These are phyloP conservation scores for Nannizzia gypsea DNA, from an alignment of 2,329 filamentous ascomycete genomes.

Conservation along the genomic window DNA sequence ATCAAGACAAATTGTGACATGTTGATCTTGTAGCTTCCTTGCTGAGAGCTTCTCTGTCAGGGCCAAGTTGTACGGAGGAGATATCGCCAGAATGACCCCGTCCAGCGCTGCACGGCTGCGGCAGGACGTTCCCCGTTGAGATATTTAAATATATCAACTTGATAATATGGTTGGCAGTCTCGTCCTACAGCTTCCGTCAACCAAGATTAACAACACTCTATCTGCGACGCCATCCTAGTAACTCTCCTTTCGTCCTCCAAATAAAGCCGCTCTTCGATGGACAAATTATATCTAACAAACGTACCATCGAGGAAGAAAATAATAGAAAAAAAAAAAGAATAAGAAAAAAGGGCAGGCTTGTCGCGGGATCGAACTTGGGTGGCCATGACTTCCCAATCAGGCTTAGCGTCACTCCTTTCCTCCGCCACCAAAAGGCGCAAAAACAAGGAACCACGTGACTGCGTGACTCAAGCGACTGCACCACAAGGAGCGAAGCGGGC, in stretches of 20 bases:
- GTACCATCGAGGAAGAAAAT: too few relatives aligned
- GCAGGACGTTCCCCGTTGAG: too few relatives aligned
- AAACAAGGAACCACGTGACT: constrained; percentile 7
- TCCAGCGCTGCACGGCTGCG: too few relatives aligned
- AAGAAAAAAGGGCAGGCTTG: not conserved
- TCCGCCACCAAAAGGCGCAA: not conserved
- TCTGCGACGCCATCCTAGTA: not conserved
- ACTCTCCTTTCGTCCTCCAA: not conserved
- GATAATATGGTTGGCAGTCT: not conserved
- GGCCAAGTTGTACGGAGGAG: too few relatives aligned
- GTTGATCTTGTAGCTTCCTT: not conserved
- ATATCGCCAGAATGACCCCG: too few relatives aligned
- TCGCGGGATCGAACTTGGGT: not conserved
- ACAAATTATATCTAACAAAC: not conserved
- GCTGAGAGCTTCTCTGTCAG: too few relatives aligned
- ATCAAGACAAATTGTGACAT: not conserved
- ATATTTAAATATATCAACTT: too few relatives aligned
- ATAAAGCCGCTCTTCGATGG: not conserved
- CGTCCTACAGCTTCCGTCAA: not conserved
- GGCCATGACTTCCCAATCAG: not conserved
- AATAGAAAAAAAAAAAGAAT: too few relatives aligned
- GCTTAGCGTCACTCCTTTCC: not conserved
- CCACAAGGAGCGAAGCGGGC: constrained; percentile 5
- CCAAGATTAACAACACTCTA: not conserved
- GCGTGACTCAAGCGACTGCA: constrained; percentile 7